Base-by-base conservation (phyloP, 352 stramenopile genomes). In the Pythium chondricola region DNA sequence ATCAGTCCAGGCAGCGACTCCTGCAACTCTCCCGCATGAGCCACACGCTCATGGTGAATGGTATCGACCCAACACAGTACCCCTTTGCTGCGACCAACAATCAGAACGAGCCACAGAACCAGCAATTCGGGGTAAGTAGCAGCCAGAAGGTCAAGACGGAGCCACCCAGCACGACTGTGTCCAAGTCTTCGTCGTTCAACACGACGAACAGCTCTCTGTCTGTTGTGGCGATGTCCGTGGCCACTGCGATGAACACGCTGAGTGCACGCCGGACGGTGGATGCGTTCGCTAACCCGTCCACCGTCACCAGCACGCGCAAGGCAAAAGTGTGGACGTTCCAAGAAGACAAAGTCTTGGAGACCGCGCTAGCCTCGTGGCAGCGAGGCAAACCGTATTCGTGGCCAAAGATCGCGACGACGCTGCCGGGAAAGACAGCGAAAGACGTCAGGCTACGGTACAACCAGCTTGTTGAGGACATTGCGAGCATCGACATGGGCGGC, bases 271-370 rank as follows among this genome's bases (percentile, higher is more conserved):
- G n/a, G n/a, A 33, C 29, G 8, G 13, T 33, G 7, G 7, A 33
- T 33, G 7, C 29, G 13, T 13, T 13, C 7, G 29, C 29, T 13
- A 13, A 8, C 7, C 13, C 29, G 7, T 33, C 29, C 8, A 33
- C 29, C 29, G 13, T 13, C 7, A 33, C 8, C 8, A 33, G 29
- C 13, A 57, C n/a, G 27, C 41, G 6, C 21, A 54, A 54, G 29
- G n/a, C 30, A n/a, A 87, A 77, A 27, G 42, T 58, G 11, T 94
- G 83, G 83, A 90, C 61, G 25, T 85, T 87, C 33, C 69, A 91
- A 41, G 81, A 94, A 59, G 81, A 94, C 52, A 88, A 88, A 60
- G 63, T 71, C 2, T 82, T 94, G 46, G 83, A 94, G 58, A 77
- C 57, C 26, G 74, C 70, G 32, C 61, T 94, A 14, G 81, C 81